A percentile compares a stretch with the other conserved stretches of the same genome.
Conservation (phyloP, 345 rosid genomes). For the Diplotaxis tenuifolia region DNA sequence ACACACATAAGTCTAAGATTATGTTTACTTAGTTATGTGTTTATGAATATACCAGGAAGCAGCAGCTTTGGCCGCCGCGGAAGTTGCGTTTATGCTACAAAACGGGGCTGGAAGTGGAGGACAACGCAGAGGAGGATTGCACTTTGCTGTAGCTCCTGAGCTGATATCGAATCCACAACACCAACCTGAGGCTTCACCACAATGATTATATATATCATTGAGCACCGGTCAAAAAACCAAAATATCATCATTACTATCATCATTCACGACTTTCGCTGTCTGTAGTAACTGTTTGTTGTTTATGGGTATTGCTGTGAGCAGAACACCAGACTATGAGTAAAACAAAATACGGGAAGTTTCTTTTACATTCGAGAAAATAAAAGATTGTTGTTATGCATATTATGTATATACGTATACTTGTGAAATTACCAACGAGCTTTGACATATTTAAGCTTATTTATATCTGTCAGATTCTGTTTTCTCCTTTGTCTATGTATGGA, state of each 20-base stretch:
- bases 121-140: conserved; percentile 60
- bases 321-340: conserved; percentile 12
- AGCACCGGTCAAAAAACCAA: background rate
- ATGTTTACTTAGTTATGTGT: background rate
- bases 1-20: background rate
- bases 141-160: conserved; percentile 69
- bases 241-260: conserved; percentile 7
- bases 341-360: conserved; percentile 1
- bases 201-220: background rate
- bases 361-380: conserved; percentile 22
- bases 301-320: conserved; percentile 11
- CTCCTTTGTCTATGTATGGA: background rate
- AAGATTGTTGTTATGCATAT: conserved; percentile 1
- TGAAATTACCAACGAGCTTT: background rate
- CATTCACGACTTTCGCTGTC: background rate
- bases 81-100: conserved; percentile 87
- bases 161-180: conserved; percentile 38
- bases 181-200: conserved; percentile 17
- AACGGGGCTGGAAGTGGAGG: conserved; percentile 48
- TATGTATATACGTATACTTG: background rate
- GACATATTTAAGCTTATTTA: too few species aligned
- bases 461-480: too few species aligned
- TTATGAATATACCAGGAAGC: conserved; percentile 65
- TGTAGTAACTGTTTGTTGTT: conserved; percentile 29
- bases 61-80: conserved; percentile 79